Evolutionary conservation across 2,329 filamentous ascomycete species (phyloP), one percentile per base, ranked within the genome.

Genomic region (Fusarium bactridioides): DNA sequence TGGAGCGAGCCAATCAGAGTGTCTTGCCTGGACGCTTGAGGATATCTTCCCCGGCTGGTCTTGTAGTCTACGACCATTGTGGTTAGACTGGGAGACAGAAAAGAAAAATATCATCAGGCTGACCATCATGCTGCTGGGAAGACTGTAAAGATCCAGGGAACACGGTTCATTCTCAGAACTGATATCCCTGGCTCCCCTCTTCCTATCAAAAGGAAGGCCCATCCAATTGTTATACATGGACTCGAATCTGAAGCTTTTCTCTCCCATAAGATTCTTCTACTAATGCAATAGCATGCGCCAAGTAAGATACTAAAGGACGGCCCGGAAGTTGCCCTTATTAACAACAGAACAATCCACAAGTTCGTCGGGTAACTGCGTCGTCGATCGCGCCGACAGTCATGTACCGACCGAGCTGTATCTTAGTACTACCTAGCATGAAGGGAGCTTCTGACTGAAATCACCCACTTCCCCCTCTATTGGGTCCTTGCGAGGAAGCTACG

Each of bases 211-310:
- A 35, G 40, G 35, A 45, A 18, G 51, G 19, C 35, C 21, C 51
- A 61, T 64, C 73, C 74, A 76, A 77, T 76, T 73, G 63, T 63
- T 73, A 56, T 73, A 74, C 62, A 76, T 64, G 65, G 23, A 65
- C 59, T 44, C 41, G 31, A 58, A 41, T 55, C 35, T 55, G 56
- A 48, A 54, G 41, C 53, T 50, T 63, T 37, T 29, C 15, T 10
- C 25, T 48, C n/a, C 8, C 40, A 23, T 57, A 54, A 19, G 41
- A 45, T 50, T 29, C 13, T n/a, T 21, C 25, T 57, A 55, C 61
- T 73, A 64, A 53, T 68, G 58, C 66, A 73, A 61, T 61, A 65
- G 31, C 29, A 62, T 27, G 47, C 33, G 27, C 44, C 48, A 62
- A 57, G 37, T 59, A 58, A 57, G 48, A 43, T 41, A 29, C 37